These are phyloP conservation scores for Xylaria sp. DNA, from an alignment of 2,329 filamentous ascomycete species.

Conservation along the genomic window DNA sequence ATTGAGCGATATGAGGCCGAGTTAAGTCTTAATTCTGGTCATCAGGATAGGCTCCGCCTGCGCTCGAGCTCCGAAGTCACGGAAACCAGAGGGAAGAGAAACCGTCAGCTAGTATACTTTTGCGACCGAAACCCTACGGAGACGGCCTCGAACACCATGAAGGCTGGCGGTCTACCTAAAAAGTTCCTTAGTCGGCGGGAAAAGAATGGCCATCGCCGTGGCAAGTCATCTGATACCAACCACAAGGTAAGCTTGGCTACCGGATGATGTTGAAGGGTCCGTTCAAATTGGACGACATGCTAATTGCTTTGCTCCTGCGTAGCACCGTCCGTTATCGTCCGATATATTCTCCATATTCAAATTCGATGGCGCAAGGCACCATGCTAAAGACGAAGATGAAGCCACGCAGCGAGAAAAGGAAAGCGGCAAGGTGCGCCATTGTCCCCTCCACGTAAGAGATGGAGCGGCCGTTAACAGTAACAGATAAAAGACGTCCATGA, in stretches of 20 bases:
- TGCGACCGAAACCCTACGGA: constrained; percentile 17
- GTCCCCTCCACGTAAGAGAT: neutral
- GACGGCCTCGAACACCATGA: constrained; percentile 49
- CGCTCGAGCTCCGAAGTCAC: neutral
- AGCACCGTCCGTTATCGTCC: constrained; percentile 59
- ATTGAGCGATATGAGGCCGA: constrained; percentile 19
- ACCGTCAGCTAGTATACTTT: constrained; percentile 1
- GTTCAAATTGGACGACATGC: constrained; percentile 10
- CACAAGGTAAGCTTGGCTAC: constrained; percentile 62
- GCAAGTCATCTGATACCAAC: constrained; percentile 60
- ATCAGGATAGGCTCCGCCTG: neutral
- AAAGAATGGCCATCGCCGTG: constrained; percentile 62
- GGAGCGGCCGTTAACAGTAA: constrained; percentile 22
- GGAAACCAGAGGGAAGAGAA: neutral
- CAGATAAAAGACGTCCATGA: constrained; percentile 44
- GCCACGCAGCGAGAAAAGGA: constrained; percentile 54
- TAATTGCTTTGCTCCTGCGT: constrained; percentile 16
- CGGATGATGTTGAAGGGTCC: no score
- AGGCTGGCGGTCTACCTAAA: constrained; percentile 56
- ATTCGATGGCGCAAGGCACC: constrained; percentile 61
- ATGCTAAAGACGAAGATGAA: constrained; percentile 52
- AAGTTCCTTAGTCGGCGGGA: constrained; percentile 75
- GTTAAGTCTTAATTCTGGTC: neutral
- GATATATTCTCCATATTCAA: constrained; percentile 70
- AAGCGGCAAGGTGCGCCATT: constrained; percentile 44